Evolutionary conservation across 441 rosid genomes (phyloP), one percentile per base, ranked within the genome.

Genomic region (Bruguiera hainesii): DNA sequence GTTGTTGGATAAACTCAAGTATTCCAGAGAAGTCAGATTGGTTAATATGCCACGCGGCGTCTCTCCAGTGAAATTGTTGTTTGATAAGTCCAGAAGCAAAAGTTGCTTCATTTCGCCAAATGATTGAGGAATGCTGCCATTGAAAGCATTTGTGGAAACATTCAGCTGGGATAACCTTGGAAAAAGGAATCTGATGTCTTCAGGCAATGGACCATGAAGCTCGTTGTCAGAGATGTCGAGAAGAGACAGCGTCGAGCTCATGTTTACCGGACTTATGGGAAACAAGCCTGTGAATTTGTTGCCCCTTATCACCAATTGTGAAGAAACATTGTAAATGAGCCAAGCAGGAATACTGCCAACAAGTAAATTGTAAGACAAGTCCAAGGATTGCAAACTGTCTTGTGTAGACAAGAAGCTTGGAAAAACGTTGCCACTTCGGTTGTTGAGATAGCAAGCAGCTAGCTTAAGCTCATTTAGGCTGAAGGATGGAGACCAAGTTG

Each of bases 281-380:
- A 49, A 60, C 50, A 26, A 8, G 30, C 71, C 71, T 2, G 46
- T 50, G 31, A 68, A 68, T 8, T 59, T 59, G 64, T 50, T 60
- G 49, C 58, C 58, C 16, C 50, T 68, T 50, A 60, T 60, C 35
- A 28, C 16, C 49, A 68, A 49, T 60, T 59, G 58, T 21, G 33
- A 59, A 31, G 64, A 29, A 21, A 33, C 10, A 49, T 60, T 68
- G 50, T 49, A 7, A 3, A 50, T 15, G 33, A 68, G 19, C 59
- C 57, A 68, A 30, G 48, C 31, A 60, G 64, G 64, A 33, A 67
- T 11, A 7, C 58, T 67, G 8, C 63, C 58, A 29, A 58, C 30
- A 6, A 49, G 64, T 2, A 29, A 48, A 18, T 49, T 49, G 9
- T 21, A 18, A 29, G 71, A 60, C 35, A 67, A 60, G 50, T 60